Percentiles rank a stretch among this genome's conserved stretches.
phyloP scores from a whole-genome alignment of 75 land plant genomes.

The Pinus taeda region DNA sequence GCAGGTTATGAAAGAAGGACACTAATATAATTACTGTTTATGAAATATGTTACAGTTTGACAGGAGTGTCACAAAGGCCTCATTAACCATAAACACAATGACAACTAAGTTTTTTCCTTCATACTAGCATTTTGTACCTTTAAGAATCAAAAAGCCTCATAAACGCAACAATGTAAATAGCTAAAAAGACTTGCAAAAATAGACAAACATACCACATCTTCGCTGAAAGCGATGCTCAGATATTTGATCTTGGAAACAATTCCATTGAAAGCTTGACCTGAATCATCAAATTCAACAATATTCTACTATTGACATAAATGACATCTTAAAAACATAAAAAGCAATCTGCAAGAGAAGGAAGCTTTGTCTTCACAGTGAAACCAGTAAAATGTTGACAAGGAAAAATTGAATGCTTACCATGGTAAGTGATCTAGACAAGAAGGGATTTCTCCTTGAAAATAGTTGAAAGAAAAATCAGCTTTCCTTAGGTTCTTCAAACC shows the following conservation, averaged over 20 bases:
- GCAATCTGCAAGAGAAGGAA: conserved; percentile 2
- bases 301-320: not conserved
- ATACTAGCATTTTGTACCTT: not conserved
- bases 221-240: conserved; percentile 1
- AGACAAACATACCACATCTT: not conserved
- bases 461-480: conserved; percentile 3
- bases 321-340: not conserved
- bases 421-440: conserved; percentile 11
- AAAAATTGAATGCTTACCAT: not conserved
- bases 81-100: too few species aligned
- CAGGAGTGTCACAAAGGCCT: too few species aligned
- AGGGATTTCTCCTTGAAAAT: conserved; percentile 13
- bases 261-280: conserved; percentile 7
- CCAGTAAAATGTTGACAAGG: conserved; percentile 22
- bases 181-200: not conserved
- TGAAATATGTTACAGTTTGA: too few species aligned
- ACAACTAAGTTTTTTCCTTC: too few species aligned
- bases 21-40: too few species aligned
- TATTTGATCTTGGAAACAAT: conserved; percentile 4
- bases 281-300: not conserved
- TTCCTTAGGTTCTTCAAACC: conserved; percentile 12
- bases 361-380: conserved; percentile 14
- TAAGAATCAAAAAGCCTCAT: not conserved
- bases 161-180: not conserved
- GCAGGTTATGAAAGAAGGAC: too few species aligned